Percentiles rank a stretch among this genome's conserved stretches.
Conservation (phyloP, 495 filamentous ascomycete species). For the Penicillium verhagenii region DNA sequence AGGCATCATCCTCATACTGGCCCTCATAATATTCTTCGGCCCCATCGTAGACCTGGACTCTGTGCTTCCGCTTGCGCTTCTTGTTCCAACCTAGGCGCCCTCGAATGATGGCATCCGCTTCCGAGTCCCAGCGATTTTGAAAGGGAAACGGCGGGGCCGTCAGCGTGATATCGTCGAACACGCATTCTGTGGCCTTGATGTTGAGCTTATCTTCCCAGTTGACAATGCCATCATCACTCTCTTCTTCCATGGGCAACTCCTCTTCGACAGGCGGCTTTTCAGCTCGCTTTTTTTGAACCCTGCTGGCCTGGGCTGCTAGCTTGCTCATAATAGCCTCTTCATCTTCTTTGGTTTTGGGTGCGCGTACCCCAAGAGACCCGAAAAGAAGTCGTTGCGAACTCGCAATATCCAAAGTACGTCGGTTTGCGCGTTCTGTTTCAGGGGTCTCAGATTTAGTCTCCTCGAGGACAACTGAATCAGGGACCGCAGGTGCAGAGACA, state of each 20-base stretch:
- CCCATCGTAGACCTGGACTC: constrained; percentile 43
- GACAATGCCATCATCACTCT: constrained; percentile 29
- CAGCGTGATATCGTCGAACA: constrained; percentile 67
- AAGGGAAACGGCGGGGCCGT: constrained; percentile 89
- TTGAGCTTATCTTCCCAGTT: constrained; percentile 74
- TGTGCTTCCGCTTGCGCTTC: constrained; percentile 58
- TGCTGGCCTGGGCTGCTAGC: constrained; percentile 38
- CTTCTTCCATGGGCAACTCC: constrained; percentile 19
- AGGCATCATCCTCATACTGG: constrained; percentile 30
- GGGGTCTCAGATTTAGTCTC: constrained; percentile 20
- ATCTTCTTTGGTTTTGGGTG: constrained; percentile 65
- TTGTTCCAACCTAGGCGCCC: constrained; percentile 43
- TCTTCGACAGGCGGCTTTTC: constrained; percentile 16
- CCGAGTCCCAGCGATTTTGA: constrained; percentile 79
- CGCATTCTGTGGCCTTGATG: constrained; percentile 78
- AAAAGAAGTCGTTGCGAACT: constrained; percentile 69
- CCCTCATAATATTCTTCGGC: constrained; percentile 23
- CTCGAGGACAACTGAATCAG: constrained; percentile 6
- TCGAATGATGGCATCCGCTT: constrained; percentile 55
- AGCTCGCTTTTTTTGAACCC: constrained; percentile 15
- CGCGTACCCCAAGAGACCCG: constrained; percentile 66
- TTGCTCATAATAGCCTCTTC: constrained; percentile 60
- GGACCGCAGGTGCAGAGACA: constrained; percentile 1
- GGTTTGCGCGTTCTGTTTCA: constrained; percentile 27
- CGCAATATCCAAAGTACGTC: constrained; percentile 58